Evolutionary conservation across 495 filamentous ascomycete genomes (phyloP).

Genomic region (Neohortaea acidophila): DNA sequence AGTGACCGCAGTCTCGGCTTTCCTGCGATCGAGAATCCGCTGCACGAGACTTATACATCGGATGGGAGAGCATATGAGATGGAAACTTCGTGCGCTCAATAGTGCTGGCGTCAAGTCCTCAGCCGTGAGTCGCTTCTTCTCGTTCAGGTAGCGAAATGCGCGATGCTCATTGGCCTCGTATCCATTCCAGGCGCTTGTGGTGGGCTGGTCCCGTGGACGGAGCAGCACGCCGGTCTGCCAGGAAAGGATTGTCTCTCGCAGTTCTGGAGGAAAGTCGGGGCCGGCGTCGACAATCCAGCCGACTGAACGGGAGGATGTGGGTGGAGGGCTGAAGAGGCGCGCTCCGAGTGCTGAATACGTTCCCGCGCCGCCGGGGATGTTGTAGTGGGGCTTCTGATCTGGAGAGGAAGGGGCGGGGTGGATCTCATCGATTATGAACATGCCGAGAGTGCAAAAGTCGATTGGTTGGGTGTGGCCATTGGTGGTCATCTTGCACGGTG

Average conservation of each 20-base stretch:
- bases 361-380: constrained; percentile 75
- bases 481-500: too few species aligned
- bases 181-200: constrained; percentile 84
- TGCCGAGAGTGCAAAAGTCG: constrained; percentile 51
- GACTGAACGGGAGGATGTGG: constrained; percentile 35
- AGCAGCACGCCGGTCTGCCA: constrained; percentile 63
- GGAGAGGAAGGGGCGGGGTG: constrained; percentile 51
- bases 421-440: constrained; percentile 97
- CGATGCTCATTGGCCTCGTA: constrained; percentile 43
- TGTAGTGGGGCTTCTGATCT: constrained; percentile 33
- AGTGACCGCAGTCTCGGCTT: neutral
- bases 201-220: constrained; percentile 50
- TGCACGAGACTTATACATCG: constrained; percentile 63
- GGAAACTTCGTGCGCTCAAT: constrained; percentile 59
- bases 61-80: constrained; percentile 68
- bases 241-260: constrained; percentile 44
- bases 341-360: constrained; percentile 78
- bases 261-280: constrained; percentile 59
- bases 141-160: constrained; percentile 77
- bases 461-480: neutral
- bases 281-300: constrained; percentile 89
- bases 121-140: constrained; percentile 62
- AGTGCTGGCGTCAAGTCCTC: constrained; percentile 41
- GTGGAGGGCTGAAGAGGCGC: constrained; percentile 60
- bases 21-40: constrained; percentile 38